Base-by-base conservation (phyloP, 768 basidiomycete genomes). In the Sistotremastrum suecicum region DNA sequence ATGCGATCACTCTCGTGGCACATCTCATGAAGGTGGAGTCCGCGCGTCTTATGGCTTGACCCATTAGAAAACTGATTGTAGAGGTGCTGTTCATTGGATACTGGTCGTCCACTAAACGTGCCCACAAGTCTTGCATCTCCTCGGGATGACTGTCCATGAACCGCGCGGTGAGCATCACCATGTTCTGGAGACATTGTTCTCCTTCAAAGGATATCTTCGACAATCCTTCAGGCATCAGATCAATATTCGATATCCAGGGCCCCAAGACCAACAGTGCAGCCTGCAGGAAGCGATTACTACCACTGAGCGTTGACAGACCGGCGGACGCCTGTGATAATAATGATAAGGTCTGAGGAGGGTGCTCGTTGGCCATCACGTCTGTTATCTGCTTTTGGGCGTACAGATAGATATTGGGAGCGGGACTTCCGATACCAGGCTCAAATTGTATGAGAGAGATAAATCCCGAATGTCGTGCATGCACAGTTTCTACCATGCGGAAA, bases 1-100 rank as follows among this genome's bases (percentile, higher is more conserved):
- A 90, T 0, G 88, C 82, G 20, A 94, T 74, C 44, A 92, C 76
- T 51, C 80, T 81, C 39, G 83, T 76, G 1, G 85, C 83, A 54
- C 85, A 85, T 39, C 68, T 68, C 48, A 94, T 74, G 60, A 87
- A 92, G 10, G 77, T 72, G 4, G 73, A 70, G 51, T 77, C 89
- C 36, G 83, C 80, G 38, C 91, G 80, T 59, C 83, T 84, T 51
- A 83, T 78, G 1, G 87, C 84, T 54, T 94, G 88, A 52, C 90
- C 87, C 34, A 94, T 67, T 3, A 97, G 67, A 61, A 89, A 97
- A 32, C 81, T 74, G 42, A 85, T 69, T 10, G 88, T 69, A 3
- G 86, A 84, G 45, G 80, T 82, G 1, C 84, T 83, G 49, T 90
- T 89, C 28, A 73, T 68, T 45, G 78, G 71, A 52, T 78, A 69